Base-by-base conservation (phyloP, 73 alveolate species). In the Breviolum minutum region DNA sequence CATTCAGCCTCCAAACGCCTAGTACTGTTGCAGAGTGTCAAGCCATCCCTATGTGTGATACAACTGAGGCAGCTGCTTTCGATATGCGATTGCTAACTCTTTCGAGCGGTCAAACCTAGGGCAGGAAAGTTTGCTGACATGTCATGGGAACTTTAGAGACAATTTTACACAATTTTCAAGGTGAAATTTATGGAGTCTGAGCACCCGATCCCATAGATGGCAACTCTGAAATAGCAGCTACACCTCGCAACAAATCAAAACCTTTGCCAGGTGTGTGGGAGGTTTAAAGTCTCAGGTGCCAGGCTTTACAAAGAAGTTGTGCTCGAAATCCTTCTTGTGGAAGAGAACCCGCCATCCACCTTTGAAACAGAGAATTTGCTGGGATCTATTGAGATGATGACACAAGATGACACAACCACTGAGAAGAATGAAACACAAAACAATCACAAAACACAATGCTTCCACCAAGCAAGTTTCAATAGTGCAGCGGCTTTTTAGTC, bases 1-100 rank as follows among this genome's bases (percentile, higher is more conserved):
- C 99, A 94, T 85, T 94, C 99, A 8, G 99, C 93, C 54, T 94
- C 99, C 27, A 94, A 87, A 22, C 99, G 92, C 99, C 94, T 94
- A 12, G 63, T 63, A 24, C 9, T 8, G 88, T 17, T 29, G 11
- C 14, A n/a, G 27, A 22, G 27, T 9, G 62, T 10, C 81, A 13
- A 9, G 76, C 16, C n/a, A n/a, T n/a, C n/a, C 2, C 66, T 16
- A 0, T 26, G 73, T 73, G 17, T 19, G 61, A 6, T 54, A 27
- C 12, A 8, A 7, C 40, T 5, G 32, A 61, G 60, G 26, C 32
- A 24, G 63, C 60, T 63, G 48, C 95, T 29, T 30, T n/a, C 99
- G 74, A 88, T 94, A 94, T 40, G 94, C 99, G 60, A 94, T 94
- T 14, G 99, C 99, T 86, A 94, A 85, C 86, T 94, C 99, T 81